Percentiles rank a stretch among this genome's conserved stretches.
phyloP scores from a whole-genome alignment of 345 rosid genomes.

The Crucihimalaya himalaica region DNA sequence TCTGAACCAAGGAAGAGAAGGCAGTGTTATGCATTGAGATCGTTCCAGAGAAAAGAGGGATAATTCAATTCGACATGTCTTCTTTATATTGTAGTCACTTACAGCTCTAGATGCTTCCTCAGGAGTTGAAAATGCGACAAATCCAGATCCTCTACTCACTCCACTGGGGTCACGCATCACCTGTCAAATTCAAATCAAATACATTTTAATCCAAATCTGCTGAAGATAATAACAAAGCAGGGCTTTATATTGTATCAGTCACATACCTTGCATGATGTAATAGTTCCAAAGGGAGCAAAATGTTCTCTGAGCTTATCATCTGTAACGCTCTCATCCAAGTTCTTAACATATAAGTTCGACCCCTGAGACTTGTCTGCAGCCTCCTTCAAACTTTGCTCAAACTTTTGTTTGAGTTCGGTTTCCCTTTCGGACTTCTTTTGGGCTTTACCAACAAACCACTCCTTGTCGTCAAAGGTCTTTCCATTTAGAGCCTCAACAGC shows the following conservation, averaged over 20 bases:
- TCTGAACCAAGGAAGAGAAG: slow-evolving; percentile 27
- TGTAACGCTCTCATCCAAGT: slow-evolving; percentile 77
- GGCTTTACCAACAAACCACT: slow-evolving; percentile 96
- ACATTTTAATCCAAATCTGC: background rate
- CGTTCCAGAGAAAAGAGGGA: background rate
- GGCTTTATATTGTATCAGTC: background rate
- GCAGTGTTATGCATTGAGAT: background rate
- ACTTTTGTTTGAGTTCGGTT: slow-evolving; percentile 58
- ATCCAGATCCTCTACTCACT: slow-evolving; percentile 89
- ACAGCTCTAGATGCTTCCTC: slow-evolving; percentile 95
- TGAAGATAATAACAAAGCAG: background rate
- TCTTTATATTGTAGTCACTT: slow-evolving; percentile 40
- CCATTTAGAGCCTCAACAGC: slow-evolving; percentile 91
- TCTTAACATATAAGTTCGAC: slow-evolving; percentile 81
- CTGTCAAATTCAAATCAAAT: slow-evolving; percentile 45
- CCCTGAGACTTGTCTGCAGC: slow-evolving; percentile 86
- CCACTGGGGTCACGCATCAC: slow-evolving; percentile 92
- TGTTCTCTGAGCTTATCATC: slow-evolving; percentile 86
- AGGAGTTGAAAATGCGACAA: slow-evolving; percentile 85
- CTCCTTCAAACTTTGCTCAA: slow-evolving; percentile 82
- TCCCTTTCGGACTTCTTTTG: slow-evolving; percentile 91
- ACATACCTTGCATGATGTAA: slow-evolving; percentile 89
- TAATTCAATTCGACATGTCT: background rate
- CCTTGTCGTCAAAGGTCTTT: slow-evolving; percentile 76
- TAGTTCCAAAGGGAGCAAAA: slow-evolving; percentile 73